These are phyloP conservation scores for Botrytis pseudocinerea DNA, from an alignment of 2,329 filamentous ascomycete species.

Conservation along the genomic window DNA sequence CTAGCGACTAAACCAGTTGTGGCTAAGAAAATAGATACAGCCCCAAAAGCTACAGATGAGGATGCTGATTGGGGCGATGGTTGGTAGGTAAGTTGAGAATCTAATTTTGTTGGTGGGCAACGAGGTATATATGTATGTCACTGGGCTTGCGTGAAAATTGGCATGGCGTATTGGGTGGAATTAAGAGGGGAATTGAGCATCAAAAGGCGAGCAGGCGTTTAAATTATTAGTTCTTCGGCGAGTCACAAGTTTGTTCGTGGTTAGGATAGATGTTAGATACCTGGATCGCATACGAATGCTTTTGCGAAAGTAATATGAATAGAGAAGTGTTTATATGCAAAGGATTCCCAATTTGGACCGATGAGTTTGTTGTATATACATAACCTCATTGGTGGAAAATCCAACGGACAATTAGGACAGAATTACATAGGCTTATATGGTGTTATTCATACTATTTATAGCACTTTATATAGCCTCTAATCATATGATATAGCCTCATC, in stretches of 20 bases:
- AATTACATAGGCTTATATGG: not conserved
- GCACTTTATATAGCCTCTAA: not conserved
- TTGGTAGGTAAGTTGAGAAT: conserved; percentile 48
- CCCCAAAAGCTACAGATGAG: conserved; percentile 59
- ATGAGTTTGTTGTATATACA: not conserved
- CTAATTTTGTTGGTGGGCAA: not conserved
- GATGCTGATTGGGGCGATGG: conserved; percentile 66
- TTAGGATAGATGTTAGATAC: conserved; percentile 7
- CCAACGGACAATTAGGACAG: not conserved
- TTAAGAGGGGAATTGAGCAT: not conserved
- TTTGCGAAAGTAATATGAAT: not conserved
- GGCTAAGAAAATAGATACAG: conserved; percentile 69
- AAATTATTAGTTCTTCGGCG: not conserved
- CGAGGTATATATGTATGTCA: not conserved
- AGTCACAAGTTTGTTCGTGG: not conserved
- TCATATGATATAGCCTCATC: not conserved
- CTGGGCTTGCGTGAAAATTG: not conserved
- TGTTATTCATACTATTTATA: not conserved
- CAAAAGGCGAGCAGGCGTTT: conserved; percentile 11
- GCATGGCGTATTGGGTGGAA: conserved; percentile 13
- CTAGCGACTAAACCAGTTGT: conserved; percentile 28
- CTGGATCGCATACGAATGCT: not conserved
- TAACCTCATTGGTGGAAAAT: not conserved
- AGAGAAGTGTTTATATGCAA: not conserved
- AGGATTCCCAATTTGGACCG: not conserved